Percentiles rank a stretch among this genome's conserved stretches.
Conservation (phyloP, 345 rosid genomes). For the Aquilaria malaccensis region DNA sequence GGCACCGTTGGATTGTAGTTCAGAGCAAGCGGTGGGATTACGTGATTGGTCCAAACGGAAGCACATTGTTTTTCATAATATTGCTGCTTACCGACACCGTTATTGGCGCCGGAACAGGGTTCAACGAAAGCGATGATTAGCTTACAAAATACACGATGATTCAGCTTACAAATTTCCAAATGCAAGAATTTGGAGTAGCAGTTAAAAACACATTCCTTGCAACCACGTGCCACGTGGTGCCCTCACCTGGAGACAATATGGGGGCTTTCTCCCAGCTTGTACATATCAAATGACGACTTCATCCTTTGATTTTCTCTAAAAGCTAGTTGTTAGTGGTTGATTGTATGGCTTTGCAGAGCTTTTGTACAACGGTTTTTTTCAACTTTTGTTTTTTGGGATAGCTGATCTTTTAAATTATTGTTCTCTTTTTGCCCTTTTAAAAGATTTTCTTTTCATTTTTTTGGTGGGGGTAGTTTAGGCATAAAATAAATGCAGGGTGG, state of each 20-base stretch:
- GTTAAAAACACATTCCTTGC: background rate
- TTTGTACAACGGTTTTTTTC: too few species aligned
- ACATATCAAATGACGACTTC: background rate
- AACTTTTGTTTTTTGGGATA: too few species aligned
- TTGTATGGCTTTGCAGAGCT: too few species aligned
- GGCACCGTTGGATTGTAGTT: too few species aligned
- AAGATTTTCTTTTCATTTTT: too few species aligned
- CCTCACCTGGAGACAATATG: conserved; percentile 21
- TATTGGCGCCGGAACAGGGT: conserved; percentile 23
- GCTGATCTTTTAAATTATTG: too few species aligned
- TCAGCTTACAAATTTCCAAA: background rate
- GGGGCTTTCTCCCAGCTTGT: conserved; percentile 1
- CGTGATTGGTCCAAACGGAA: too few species aligned
- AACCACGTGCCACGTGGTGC: conserved; percentile 32
- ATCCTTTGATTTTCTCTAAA: background rate
- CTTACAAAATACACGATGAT: background rate
- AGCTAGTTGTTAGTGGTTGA: too few species aligned
- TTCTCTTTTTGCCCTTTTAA: too few species aligned
- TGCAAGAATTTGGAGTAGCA: background rate
- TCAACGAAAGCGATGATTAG: conserved; percentile 18
- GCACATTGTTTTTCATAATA: background rate
- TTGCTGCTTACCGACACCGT: conserved; percentile 9
- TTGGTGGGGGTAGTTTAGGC: too few species aligned
- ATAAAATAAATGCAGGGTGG: too few species aligned
- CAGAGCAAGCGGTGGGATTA: too few species aligned